phyloP scores from a whole-genome alignment of 1,139 yeast species.

The Nematodospora anomalae region DNA sequence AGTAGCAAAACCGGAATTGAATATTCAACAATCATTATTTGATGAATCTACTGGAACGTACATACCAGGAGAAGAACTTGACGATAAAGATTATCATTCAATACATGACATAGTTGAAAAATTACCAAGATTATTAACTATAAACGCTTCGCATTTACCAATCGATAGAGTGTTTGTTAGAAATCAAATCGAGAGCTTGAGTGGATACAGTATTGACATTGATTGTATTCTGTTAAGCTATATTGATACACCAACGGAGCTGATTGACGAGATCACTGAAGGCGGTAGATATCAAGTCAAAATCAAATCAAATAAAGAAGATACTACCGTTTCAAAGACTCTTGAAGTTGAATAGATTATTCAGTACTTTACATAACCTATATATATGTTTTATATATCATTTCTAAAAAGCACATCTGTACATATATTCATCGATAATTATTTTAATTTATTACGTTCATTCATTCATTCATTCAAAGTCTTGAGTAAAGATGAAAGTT shows the following conservation, averaged over 20 bases:
- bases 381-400: too few relatives aligned
- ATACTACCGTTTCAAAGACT: constrained; percentile 11
- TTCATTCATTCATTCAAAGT: too few relatives aligned
- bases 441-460: too few relatives aligned
- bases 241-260: constrained; percentile 15
- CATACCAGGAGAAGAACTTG: constrained; percentile 3
- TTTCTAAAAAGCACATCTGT: neutral
- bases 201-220: neutral
- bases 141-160: constrained; percentile 26
- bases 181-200: neutral
- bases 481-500: too few relatives aligned
- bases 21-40: constrained; percentile 5
- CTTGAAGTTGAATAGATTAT: constrained; percentile 15
- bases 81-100: constrained; percentile 17
- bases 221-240: constrained; percentile 11
- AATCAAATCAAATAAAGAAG: constrained; percentile 24
- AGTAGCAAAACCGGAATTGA: constrained; percentile 3
- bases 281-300: constrained; percentile 35
- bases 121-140: constrained; percentile 30
- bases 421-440: too few relatives aligned
- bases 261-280: constrained; percentile 21
- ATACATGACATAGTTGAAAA: constrained; percentile 31
- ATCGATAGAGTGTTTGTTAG: constrained; percentile 18
- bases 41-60: neutral
- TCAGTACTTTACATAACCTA: neutral